Percentiles rank a stretch among this genome's conserved stretches.
Conservation (phyloP, 148 eudicot genomes). For the Chenopodium suecicum region DNA sequence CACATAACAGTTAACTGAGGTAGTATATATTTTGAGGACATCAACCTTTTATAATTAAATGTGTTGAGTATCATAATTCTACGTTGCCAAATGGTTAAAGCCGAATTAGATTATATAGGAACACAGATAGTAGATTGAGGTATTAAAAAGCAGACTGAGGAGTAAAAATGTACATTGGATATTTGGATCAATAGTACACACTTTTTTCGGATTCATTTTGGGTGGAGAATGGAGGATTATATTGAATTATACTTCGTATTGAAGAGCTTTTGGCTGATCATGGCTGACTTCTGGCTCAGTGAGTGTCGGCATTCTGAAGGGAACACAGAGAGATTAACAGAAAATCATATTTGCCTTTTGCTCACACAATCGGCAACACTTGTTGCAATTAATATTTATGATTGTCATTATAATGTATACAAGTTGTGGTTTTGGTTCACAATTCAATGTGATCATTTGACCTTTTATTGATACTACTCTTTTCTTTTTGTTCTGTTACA, state of each 20-base stretch:
- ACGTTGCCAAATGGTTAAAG: too few species aligned
- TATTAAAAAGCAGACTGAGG: neutral
- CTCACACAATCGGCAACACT: neutral
- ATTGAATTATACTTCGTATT: neutral
- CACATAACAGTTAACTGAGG: too few species aligned
- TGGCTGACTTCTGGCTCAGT: neutral
- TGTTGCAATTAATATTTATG: neutral
- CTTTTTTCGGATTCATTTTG: neutral
- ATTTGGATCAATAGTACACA: neutral
- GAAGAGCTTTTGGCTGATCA: neutral
- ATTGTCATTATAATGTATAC: neutral
- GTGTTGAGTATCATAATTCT: too few species aligned
- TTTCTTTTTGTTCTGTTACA: slow-evolving; percentile 27
- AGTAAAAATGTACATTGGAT: neutral
- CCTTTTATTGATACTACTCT: neutral
- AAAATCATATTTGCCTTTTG: neutral
- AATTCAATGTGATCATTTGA: neutral
- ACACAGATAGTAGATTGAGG: neutral
- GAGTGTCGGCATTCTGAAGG: neutral
- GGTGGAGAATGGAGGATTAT: neutral
- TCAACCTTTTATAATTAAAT: too few species aligned
- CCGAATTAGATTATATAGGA: too few species aligned
- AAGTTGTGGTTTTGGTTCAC: neutral
- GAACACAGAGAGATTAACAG: neutral
- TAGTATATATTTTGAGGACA: too few species aligned